Evolutionary conservation across 495 filamentous ascomycete genomes (phyloP).

Genomic region (Talaromyces adpressus): DNA sequence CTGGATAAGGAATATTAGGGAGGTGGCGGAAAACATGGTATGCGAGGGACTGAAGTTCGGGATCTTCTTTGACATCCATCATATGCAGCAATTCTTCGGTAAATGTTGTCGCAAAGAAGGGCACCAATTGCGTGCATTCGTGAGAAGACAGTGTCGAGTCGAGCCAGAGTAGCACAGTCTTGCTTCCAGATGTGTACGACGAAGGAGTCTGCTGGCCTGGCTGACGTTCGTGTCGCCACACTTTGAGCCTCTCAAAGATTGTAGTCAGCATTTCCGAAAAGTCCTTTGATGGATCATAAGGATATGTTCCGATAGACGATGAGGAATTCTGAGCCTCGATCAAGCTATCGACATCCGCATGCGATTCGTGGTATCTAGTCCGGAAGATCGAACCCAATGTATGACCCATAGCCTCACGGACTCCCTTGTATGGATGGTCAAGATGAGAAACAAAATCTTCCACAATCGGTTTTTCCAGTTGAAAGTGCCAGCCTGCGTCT

Average conservation of each 20-base stretch:
- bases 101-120: slow-evolving; percentile 85
- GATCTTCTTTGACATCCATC: slow-evolving; percentile 99
- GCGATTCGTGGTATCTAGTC: slow-evolving; percentile 89
- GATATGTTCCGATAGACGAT: slow-evolving; percentile 78
- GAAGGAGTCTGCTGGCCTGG: slow-evolving; percentile 90
- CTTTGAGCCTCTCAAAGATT: slow-evolving; percentile 74
- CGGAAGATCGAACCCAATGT: slow-evolving; percentile 81
- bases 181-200: slow-evolving; percentile 90
- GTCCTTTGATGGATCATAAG: slow-evolving; percentile 70
- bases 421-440: slow-evolving; percentile 96
- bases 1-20: slow-evolving; percentile 88
- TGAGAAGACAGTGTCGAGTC: slow-evolving; percentile 84
- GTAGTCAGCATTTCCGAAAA: slow-evolving; percentile 64
- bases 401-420: slow-evolving; percentile 89
- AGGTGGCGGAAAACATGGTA: slow-evolving; percentile 98
- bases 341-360: slow-evolving; percentile 64
- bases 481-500: slow-evolving; percentile 94
- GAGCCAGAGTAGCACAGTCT: slow-evolving; percentile 93
- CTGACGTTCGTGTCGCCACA: slow-evolving; percentile 76
- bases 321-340: slow-evolving; percentile 69
- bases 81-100: slow-evolving; percentile 92
- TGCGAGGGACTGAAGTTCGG: slow-evolving; percentile 86
- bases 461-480: slow-evolving; percentile 81
- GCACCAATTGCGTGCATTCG: slow-evolving; percentile 85
- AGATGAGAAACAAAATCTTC: slow-evolving; percentile 85